These are phyloP conservation scores for Wallacemonas collosoma DNA, from an alignment of 208 protist species.

Conservation along the genomic window DNA sequence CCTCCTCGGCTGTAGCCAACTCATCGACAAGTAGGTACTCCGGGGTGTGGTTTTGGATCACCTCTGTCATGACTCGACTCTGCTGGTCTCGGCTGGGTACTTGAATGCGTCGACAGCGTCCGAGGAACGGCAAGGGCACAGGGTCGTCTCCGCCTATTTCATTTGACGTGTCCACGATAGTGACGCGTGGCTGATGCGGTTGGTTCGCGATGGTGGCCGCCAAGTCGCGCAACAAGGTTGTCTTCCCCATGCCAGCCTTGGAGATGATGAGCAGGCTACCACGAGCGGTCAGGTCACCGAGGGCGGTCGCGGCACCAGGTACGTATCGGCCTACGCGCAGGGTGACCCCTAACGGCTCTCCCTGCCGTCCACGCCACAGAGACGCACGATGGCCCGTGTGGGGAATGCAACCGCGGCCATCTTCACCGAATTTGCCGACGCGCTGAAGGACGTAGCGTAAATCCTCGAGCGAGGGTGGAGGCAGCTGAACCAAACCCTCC, in stretches of 20 bases:
- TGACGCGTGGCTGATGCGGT: constrained; percentile 51
- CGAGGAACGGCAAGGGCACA: constrained; percentile 85
- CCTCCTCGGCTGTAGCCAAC: constrained; percentile 77
- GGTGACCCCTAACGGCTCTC: constrained; percentile 84
- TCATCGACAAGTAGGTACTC: constrained; percentile 95
- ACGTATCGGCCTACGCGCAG: constrained; percentile 86
- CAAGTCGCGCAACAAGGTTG: constrained; percentile 91
- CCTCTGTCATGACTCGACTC: constrained; percentile 81
- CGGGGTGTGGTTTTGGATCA: constrained; percentile 95
- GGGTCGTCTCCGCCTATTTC: constrained; percentile 94
- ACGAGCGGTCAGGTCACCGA: constrained; percentile 48
- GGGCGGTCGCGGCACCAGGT: constrained; percentile 53
- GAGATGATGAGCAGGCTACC: constrained; percentile 91
- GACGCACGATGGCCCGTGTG: constrained; percentile 79
- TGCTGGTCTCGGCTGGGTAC: constrained; percentile 74
- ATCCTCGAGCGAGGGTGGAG: constrained; percentile 50
- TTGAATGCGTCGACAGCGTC: constrained; percentile 87
- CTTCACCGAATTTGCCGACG: constrained; percentile 70
- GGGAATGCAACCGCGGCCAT: constrained; percentile 74
- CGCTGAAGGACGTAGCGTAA: constrained; percentile 51
- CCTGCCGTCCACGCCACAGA: constrained; percentile 67
- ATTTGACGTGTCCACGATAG: constrained; percentile 95
- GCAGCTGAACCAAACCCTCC: constrained; percentile 53
- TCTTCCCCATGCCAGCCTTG: constrained; percentile 93
- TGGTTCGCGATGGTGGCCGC: constrained; percentile 67